Evolutionary conservation across 2,329 filamentous ascomycete species (phyloP).

Genomic region (Zymoseptoria tritici): DNA sequence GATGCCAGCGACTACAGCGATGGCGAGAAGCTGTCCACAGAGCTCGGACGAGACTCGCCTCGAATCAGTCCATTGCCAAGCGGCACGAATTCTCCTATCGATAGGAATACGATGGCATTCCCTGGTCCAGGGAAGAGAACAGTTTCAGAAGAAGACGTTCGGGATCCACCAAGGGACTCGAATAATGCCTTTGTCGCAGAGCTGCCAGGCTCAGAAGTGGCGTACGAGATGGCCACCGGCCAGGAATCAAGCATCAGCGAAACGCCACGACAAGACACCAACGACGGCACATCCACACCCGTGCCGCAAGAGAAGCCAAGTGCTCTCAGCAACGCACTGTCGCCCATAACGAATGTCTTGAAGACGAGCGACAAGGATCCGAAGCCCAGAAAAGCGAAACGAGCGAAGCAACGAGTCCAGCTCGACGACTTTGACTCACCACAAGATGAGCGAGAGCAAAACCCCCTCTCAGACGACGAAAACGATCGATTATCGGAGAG

Average conservation of each 20-base stretch:
- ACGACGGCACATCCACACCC: slow-evolving; percentile 4
- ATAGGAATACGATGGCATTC: slow-evolving; percentile 5
- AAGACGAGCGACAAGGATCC: slow-evolving; percentile 34
- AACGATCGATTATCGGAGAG: slow-evolving; percentile 56
- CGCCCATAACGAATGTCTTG: slow-evolving; percentile 39
- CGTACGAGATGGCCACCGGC: slow-evolving; percentile 37
- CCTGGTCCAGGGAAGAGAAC: slow-evolving; percentile 12
- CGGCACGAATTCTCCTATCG: slow-evolving; percentile 18
- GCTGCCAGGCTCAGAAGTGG: slow-evolving; percentile 31
- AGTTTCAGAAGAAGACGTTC: slow-evolving; percentile 3
- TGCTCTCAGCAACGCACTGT: slow-evolving; percentile 19
- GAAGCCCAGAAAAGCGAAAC: slow-evolving; percentile 50
- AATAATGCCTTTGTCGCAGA: slow-evolving; percentile 28
- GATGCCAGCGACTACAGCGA: slow-evolving; percentile 22
- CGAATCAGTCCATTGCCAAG: slow-evolving; percentile 16
- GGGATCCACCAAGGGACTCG: slow-evolving; percentile 6
- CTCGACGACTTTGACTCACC: slow-evolving; percentile 64
- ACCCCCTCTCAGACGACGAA: slow-evolving; percentile 36
- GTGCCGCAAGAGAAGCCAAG: slow-evolving; percentile 8
- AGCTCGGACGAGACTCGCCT: slow-evolving; percentile 20
- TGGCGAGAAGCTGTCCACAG: slow-evolving; percentile 26
- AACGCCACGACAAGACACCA: slow-evolving; percentile 3
- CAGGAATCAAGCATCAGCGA: slow-evolving; percentile 30
- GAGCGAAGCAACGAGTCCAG: slow-evolving; percentile 55
- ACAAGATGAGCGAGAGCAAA: slow-evolving; percentile 34